These are phyloP conservation scores for Pelagophyceae sp. DNA, from an alignment of 352 stramenopile species.

Conservation along the genomic window DNA sequence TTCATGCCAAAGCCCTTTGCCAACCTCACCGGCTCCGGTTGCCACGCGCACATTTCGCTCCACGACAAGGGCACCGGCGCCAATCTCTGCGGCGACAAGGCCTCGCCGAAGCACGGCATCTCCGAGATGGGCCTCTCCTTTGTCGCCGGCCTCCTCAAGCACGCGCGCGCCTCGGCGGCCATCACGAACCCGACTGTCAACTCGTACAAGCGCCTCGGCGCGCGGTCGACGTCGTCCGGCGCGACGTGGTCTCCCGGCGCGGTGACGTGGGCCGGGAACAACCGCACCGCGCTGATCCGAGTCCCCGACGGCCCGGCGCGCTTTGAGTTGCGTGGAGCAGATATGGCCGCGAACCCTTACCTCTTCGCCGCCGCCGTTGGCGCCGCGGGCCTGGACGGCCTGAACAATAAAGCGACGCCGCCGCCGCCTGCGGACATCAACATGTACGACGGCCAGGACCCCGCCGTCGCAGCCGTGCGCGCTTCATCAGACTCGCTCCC, in stretches of 20 bases:
- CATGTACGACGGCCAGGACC: background rate
- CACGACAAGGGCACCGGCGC: background rate
- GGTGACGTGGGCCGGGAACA: conserved; percentile 4
- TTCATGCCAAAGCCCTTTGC: conserved; percentile 21
- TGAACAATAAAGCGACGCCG: background rate
- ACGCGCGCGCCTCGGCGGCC: background rate
- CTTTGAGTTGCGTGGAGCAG: background rate
- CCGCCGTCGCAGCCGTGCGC: background rate
- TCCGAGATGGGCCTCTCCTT: background rate
- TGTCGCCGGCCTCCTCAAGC: background rate
- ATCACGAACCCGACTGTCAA: conserved; percentile 17
- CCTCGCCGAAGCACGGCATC: conserved; percentile 1
- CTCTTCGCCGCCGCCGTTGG: background rate
- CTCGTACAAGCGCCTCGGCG: conserved; percentile 7
- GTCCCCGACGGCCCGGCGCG: background rate
- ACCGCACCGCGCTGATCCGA: conserved; percentile 12
- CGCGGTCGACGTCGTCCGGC: background rate
- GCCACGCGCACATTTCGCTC: background rate
- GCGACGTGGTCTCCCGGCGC: conserved; percentile 8
- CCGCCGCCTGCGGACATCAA: background rate
- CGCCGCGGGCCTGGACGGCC: conserved; percentile 13
- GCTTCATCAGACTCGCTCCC: background rate
- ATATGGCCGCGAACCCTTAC: conserved; percentile 11
- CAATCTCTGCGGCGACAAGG: background rate
- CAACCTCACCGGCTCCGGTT: background rate